Base-by-base conservation (phyloP, 495 filamentous ascomycete species). In the Podospora pseudocomata region DNA sequence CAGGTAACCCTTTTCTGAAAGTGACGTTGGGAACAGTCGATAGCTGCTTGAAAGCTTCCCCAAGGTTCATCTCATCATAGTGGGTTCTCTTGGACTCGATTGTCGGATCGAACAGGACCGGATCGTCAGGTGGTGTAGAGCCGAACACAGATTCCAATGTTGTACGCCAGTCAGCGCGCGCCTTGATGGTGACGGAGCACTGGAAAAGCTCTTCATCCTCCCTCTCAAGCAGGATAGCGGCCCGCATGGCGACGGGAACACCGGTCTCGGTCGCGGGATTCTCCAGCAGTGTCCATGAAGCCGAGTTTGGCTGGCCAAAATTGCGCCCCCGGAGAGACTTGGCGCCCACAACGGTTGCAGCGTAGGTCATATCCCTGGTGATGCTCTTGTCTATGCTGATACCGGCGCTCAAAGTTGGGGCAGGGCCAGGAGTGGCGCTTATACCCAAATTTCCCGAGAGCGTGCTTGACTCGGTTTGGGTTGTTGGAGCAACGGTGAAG, bases 101-200 rank as follows among this genome's bases (percentile, higher is more conserved):
- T 13, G 19, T 56, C 4, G 54, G 54, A 56, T 56, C 54, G 19
- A 56, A 56, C 6, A 56, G 19, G 16, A 56, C 54, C 5, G 54
- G 54, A 20, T 56, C 54, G 54, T 56, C 54, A 56, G 54, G 54
- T 56, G 54, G 54, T 20, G 54, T 56, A 18, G 54, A 56, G 54
- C 54, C 16, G 19, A 56, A 56, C 16, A 56, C 16, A 18, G 54
- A 56, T 15, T 56, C 54, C 4, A 56, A 13, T 0, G 54, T 18
- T 4, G 54, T 56, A 4, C 54, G 19, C 54, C 54, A 56, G 19
- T 56, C 54, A 18, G 54, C 54, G 15, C 54, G 54, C 15, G 54
- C 54, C 54, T 56, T 56, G 54, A 56, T 56, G 54, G 54, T 56
- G 54, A 56, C 54, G 15, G 15, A 6, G 15, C 54, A 56, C 4